Evolutionary conservation across 2,329 filamentous ascomycete species (phyloP), one percentile per base, ranked within the genome.

Genomic region (Colletotrichum sp.): DNA sequence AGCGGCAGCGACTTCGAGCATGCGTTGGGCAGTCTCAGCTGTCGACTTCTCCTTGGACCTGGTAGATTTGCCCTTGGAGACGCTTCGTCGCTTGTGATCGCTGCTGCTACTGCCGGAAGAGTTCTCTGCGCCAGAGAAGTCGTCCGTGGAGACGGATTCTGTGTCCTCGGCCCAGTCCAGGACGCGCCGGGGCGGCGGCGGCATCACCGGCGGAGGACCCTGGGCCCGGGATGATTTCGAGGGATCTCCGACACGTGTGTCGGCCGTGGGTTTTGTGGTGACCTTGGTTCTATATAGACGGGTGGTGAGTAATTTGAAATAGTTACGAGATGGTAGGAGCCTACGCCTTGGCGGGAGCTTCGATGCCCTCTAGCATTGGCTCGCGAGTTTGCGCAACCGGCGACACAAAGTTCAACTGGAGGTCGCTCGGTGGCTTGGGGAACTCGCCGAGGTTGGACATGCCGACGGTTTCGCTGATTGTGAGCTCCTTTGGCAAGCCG

Each of bases 401-500:
- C n/a, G 72, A 55, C 2, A 59, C 26, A 26, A 66, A 66, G 16
- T 32, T 26, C 24, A 76, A 34, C 34, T 71, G 72, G 24, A 55
- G 67, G 10, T 36, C 30, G 13, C 79, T 81, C 3, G 78, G 78
- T 18, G 78, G 74, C 59, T 77, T 80, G 26, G 55, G 34, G 55
- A 79, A 77, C 32, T 77, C 78, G 68, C 87, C 87, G 3, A 89
- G 76, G 78, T 85, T 86, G 18, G 72, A 79, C 80, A 89, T 84
- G 9, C 83, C 83, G 7, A 76, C 77, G 3, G 84, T 85, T 71
- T 89, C 83, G 44, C 85, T 82, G 8, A 82, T 76, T 5, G 77
- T 78, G 15, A 90, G 81, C 68, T 84, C 78, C 8, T 88, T 86
- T 5, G 89, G 88, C 5, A 89, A 82, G 28, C 86, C 87, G 39